phyloP scores from a whole-genome alignment of 352 stramenopile species.

The Globisporangium nagaii region DNA sequence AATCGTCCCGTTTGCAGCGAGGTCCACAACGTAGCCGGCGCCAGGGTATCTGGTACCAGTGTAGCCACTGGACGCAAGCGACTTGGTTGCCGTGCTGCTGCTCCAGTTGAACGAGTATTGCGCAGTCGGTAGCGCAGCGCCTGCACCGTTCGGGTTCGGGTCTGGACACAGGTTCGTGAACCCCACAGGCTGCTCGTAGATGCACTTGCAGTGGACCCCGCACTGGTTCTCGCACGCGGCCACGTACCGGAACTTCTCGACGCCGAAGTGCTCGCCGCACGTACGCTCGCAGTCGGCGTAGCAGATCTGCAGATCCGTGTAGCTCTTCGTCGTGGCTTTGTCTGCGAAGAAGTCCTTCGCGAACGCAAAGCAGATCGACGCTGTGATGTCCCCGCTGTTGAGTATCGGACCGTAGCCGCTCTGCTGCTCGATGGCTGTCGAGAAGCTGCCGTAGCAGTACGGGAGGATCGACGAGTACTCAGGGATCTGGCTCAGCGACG shows the following conservation, averaged over 20 bases:
- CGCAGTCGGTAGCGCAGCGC: constrained; percentile 19
- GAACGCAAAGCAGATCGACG: constrained; percentile 33
- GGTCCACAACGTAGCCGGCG: constrained; percentile 56
- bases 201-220: constrained; percentile 53
- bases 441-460: constrained; percentile 58
- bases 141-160: constrained; percentile 44
- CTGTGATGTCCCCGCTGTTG: constrained; percentile 48
- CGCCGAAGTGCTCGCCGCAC: constrained; percentile 46
- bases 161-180: constrained; percentile 33
- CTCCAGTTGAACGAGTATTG: constrained; percentile 64
- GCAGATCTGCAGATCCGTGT: constrained; percentile 48
- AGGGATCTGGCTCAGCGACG: constrained; percentile 36
- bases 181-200: constrained; percentile 53
- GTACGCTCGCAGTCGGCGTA: constrained; percentile 37
- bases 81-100: constrained; percentile 14
- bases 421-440: constrained; percentile 25
- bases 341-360: constrained; percentile 45
- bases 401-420: constrained; percentile 49
- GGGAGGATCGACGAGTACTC: constrained; percentile 57
- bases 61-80: constrained; percentile 17
- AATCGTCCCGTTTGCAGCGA: constrained; percentile 28
- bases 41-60: constrained; percentile 36
- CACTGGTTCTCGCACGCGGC: constrained; percentile 36
- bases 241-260: constrained; percentile 50
- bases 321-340: constrained; percentile 30